phyloP scores from a whole-genome alignment of 345 rosid species.

The Eucalyptus pumila region DNA sequence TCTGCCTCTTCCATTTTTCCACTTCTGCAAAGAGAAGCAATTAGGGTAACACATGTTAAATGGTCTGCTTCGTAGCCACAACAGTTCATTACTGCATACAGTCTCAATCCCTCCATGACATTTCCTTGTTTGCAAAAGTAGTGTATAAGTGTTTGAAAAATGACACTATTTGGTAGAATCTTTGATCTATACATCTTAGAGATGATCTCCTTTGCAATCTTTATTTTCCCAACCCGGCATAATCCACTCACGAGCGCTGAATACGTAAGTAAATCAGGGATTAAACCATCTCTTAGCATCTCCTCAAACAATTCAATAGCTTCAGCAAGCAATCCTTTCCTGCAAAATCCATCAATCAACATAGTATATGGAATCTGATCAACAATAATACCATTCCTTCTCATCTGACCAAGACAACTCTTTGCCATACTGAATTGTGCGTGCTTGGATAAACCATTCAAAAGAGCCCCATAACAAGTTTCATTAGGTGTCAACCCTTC shows the following conservation, averaged over 20 bases:
- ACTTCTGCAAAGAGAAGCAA: slow-evolving; percentile 52
- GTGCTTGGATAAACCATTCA: slow-evolving; percentile 62
- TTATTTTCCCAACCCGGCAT: slow-evolving; percentile 32
- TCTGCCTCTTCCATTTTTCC: slow-evolving; percentile 62
- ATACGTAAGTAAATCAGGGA: slow-evolving; percentile 65
- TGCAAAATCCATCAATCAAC: slow-evolving; percentile 69
- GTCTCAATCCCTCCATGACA: slow-evolving; percentile 42
- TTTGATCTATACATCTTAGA: slow-evolving; percentile 60
- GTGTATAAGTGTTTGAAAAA: slow-evolving; percentile 52
- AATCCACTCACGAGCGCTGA: slow-evolving; percentile 79
- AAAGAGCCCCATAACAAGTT: slow-evolving; percentile 54
- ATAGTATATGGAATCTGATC: slow-evolving; percentile 53
- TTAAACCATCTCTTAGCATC: slow-evolving; percentile 50
- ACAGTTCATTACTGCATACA: slow-evolving; percentile 44
- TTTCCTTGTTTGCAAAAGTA: slow-evolving; percentile 41
- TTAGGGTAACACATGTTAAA: slow-evolving; percentile 44
- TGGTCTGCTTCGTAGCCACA: slow-evolving; percentile 28
- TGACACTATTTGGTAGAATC: slow-evolving; percentile 38
- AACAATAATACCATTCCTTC: slow-evolving; percentile 30
- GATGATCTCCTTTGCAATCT: slow-evolving; percentile 41
- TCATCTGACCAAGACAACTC: slow-evolving; percentile 56
- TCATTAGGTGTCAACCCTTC: slow-evolving; percentile 41
- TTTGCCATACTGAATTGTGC: slow-evolving; percentile 48
- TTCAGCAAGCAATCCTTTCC: slow-evolving; percentile 44
- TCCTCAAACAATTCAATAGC: slow-evolving; percentile 36